Base-by-base conservation (phyloP, 352 stramenopile species). In the Phytophthora lateralis region DNA sequence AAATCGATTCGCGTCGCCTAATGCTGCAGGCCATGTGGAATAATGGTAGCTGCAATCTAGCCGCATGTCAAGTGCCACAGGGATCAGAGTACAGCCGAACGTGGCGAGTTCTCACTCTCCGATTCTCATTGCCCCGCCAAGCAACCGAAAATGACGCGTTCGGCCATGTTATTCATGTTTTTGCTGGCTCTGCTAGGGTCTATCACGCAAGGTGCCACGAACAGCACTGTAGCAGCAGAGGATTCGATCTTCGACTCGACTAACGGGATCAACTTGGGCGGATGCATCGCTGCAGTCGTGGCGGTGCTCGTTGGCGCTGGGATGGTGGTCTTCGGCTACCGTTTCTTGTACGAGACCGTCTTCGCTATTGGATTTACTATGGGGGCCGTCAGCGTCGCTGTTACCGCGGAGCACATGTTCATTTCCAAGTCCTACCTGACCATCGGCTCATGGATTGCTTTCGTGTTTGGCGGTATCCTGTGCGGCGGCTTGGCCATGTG, bases 201-300 rank as follows among this genome's bases (percentile, higher is more conserved):
- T n/a, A 53, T 30, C 30, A 48, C 46, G 7, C 43, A 57, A 8
- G 64, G 24, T 17, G 18, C 53, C 38, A 21, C 35, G 8, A 69
- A 69, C 15, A 39, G 4, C 39, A 68, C 48, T 3, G 18, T n/a
- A 42, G 10, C 39, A n/a, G 32, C 49, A 14, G 45, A 54, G 8
- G 53, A 74, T 10, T 77, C 69, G 6, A 71, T 74, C 41, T 77
- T 74, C 48, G 61, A 69, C 14, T 67, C 69, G 14, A 60, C 63
- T 14, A 41, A 64, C 18, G 60, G 53, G n/a, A 50, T 63, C 24
- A 57, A 61, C 11, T 39, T 77, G 18, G 67, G 58, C 4, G 59
- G 49, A 0, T 62, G 39, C 32, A 71, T 82, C 15, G 38, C 78
- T 30, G 55, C 67, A 17, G 55, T 78, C 24, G 48, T 82, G 10